A percentile compares a stretch with the other conserved stretches of the same genome.
phyloP scores from a whole-genome alignment of 2,329 filamentous ascomycete genomes.

The Pseudogymnoascus sp. region DNA sequence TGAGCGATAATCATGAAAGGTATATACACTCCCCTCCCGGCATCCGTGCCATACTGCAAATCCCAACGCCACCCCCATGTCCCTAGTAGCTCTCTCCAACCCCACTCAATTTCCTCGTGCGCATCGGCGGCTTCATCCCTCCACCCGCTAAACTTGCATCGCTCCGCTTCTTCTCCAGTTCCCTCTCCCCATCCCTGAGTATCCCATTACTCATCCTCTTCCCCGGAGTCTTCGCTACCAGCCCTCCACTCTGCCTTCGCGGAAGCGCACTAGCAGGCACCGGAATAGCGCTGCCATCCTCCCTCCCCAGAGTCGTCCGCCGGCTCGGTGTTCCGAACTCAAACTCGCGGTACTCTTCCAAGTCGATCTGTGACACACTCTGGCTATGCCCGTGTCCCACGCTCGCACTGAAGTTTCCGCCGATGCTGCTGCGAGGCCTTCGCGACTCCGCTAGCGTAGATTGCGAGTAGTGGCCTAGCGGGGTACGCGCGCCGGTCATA shows the following conservation, averaged over 20 bases:
- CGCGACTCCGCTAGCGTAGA: constrained; percentile 24
- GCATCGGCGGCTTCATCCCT: constrained; percentile 22
- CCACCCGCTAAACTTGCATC: constrained; percentile 13
- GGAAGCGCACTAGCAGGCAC: constrained; percentile 37
- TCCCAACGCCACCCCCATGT: background rate
- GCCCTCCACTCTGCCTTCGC: constrained; percentile 41
- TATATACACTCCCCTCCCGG: background rate
- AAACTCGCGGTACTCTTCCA: constrained; percentile 23
- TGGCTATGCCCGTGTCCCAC: constrained; percentile 28
- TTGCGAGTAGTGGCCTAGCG: constrained; percentile 28
- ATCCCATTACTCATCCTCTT: constrained; percentile 24
- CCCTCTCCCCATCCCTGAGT: constrained; percentile 14
- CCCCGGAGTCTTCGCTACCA: constrained; percentile 23
- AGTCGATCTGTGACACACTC: constrained; percentile 26
- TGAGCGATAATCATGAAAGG: constrained; percentile 6
- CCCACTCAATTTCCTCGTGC: constrained; percentile 41
- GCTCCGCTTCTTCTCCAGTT: constrained; percentile 15
- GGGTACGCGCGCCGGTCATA: constrained; percentile 26
- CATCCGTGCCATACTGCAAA: constrained; percentile 2
- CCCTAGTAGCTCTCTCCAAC: constrained; percentile 49
- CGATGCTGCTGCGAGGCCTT: constrained; percentile 26
- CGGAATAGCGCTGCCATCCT: constrained; percentile 39
- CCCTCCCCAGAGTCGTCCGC: constrained; percentile 35
- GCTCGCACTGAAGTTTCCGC: constrained; percentile 22
- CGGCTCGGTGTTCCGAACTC: constrained; percentile 36